Percentiles rank a stretch among this genome's conserved stretches.
Evolutionary conservation across 2,329 filamentous ascomycete species (phyloP).

Genomic region (Fusarium sp.): DNA sequence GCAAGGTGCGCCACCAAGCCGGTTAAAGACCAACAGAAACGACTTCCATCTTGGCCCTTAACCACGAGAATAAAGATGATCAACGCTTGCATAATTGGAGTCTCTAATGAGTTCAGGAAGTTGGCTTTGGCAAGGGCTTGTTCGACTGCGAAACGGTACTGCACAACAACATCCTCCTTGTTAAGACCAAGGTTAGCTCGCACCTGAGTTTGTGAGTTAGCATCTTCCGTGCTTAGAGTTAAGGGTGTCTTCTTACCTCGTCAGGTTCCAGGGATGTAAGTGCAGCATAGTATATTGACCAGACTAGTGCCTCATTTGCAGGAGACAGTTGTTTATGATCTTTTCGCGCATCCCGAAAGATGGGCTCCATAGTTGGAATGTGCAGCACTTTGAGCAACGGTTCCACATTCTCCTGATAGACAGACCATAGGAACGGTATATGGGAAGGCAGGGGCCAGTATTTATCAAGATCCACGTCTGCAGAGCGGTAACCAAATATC

Average conservation of each 20-base stretch:
- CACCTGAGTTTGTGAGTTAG: conserved; percentile 22
- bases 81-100: conserved; percentile 67
- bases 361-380: conserved; percentile 70
- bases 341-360: conserved; percentile 68
- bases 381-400: conserved; percentile 78
- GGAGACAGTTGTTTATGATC: conserved; percentile 67
- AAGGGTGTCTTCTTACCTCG: conserved; percentile 55
- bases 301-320: conserved; percentile 69
- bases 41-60: conserved; percentile 57
- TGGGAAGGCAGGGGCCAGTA: conserved; percentile 74
- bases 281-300: conserved; percentile 68
- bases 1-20: conserved; percentile 67
- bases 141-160: conserved; percentile 64
- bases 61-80: conserved; percentile 64
- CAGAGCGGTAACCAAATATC: conserved; percentile 76
- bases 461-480: conserved; percentile 71
- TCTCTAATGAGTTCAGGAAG: conserved; percentile 66
- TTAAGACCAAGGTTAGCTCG: conserved; percentile 54
- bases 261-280: conserved; percentile 69
- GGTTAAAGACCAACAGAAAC: conserved; percentile 69
- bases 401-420: conserved; percentile 79
- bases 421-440: conserved; percentile 74
- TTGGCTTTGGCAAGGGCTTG: conserved; percentile 66
- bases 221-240: background rate
- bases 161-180: conserved; percentile 56